These are phyloP conservation scores for Linum lewisii DNA, from an alignment of 345 rosid species.

Conservation along the genomic window DNA sequence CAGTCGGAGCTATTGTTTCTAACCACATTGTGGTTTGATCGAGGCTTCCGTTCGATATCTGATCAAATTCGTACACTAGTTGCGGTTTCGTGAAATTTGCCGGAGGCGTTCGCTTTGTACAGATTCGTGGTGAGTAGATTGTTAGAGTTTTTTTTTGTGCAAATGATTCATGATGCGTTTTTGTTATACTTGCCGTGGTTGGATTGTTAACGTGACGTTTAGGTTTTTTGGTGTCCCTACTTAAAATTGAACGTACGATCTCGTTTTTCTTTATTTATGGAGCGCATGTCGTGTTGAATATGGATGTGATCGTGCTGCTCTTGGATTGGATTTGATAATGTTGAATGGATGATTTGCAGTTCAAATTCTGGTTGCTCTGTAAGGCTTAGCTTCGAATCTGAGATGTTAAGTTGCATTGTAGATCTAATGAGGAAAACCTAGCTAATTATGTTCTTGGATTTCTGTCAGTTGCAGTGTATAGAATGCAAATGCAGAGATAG, in stretches of 20 bases:
- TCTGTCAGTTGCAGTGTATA: too few species aligned
- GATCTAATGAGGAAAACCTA: too few species aligned
- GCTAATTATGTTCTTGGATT: too few species aligned
- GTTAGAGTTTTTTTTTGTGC: background rate
- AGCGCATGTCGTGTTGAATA: too few species aligned
- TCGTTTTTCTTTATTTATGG: background rate
- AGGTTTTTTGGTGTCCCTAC: too few species aligned
- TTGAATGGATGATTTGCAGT: too few species aligned
- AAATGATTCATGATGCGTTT: constrained; percentile 5
- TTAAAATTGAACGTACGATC: constrained; percentile 8
- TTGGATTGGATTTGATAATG: background rate
- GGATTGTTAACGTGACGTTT: too few species aligned
- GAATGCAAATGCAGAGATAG: too few species aligned
- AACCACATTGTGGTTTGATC: constrained; percentile 21
- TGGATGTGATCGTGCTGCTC: background rate
- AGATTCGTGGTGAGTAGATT: constrained; percentile 17
- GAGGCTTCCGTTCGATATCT: background rate
- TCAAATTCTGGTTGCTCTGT: too few species aligned
- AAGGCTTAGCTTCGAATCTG: background rate
- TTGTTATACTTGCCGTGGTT: background rate
- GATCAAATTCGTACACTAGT: constrained; percentile 11
- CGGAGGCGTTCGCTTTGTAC: constrained; percentile 6
- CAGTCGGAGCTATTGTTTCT: background rate
- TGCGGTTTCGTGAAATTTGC: background rate
- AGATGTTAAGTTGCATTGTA: constrained; percentile 6